phyloP scores from a whole-genome alignment of 2,329 filamentous ascomycete genomes.

The Leptographium radiaticola region DNA sequence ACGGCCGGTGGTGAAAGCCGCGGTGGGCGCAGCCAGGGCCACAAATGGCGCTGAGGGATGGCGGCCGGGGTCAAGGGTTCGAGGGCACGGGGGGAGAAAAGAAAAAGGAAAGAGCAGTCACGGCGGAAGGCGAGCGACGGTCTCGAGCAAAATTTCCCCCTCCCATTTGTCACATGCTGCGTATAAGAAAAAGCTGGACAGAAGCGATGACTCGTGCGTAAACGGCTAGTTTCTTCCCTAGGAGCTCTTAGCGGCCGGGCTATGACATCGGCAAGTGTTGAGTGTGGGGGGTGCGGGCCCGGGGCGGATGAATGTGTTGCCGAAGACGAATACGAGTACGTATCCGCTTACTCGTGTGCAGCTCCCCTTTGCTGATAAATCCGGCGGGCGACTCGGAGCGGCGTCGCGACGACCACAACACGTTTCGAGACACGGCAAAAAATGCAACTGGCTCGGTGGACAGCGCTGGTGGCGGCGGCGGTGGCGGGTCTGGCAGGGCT shows the following conservation, averaged over 20 bases:
- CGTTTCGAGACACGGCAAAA: no score
- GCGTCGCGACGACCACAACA: not conserved
- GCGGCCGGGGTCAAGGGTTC: no score
- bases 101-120: not conserved
- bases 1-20: no score
- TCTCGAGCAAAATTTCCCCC: conserved; percentile 5
- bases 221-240: not conserved
- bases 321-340: no score
- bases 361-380: not conserved
- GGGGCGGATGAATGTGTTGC: no score
- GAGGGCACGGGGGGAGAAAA: no score
- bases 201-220: not conserved
- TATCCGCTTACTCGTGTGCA: no score
- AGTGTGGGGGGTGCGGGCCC: no score
- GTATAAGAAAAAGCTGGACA: not conserved
- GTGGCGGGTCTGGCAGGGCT: conserved; percentile 36
- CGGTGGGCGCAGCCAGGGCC: no score
- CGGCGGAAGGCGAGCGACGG: not conserved
- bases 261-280: no score
- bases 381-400: not conserved
- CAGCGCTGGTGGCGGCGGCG: conserved; percentile 27
- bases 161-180: conserved; percentile 4
- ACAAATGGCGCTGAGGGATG: no score
- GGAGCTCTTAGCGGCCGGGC: no score
- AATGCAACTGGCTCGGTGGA: conserved; percentile 10